Base-by-base conservation (phyloP, 148 eudicot species). In the Vaccinium myrtillus region DNA sequence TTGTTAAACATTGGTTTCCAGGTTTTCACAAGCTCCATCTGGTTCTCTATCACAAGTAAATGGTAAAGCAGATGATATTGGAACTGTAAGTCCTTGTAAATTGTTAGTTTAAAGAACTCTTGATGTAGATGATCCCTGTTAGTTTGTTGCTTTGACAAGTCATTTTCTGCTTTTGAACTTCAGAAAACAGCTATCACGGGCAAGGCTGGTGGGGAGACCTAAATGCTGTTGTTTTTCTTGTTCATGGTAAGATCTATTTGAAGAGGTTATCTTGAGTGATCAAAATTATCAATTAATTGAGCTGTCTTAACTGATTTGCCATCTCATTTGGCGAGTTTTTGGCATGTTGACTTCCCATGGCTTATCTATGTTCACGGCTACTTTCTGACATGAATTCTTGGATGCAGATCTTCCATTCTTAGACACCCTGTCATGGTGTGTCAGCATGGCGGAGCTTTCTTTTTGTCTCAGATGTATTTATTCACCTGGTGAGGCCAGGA, bases 1-100 rank as follows among this genome's bases (percentile, higher is more conserved):
- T 0, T 82, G 19, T 36, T 63, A n/a, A 16, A 81, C n/a, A 30
- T 36, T 73, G 25, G 6, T 23, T 81, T 65, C 71, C 89, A 94
- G 98, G 92, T 94, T 94, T 85, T 87, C 94, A 49, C 86, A 91
- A 71, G 30, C 89, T 75, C 21, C 88, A 23, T 79, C 94, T 56
- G 76, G 81, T 54, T 76, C 90, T 74, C 81, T 59, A 80, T 19
- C 85, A 14, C 84, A 89, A 80, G 53, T 76, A n/a, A 93, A 90
- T 80, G 90, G 84, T 11, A 84, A 87, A 79, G 92, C 80, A 63
- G 86, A 88, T 43, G 74, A 88, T 75, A 84, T 87, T 84, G 90
- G 83, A 84, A 77, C 83, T 82, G 95, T 91, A 82, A 81, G 84
- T 83, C 80, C 67, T 73, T 46, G 10, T 80, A 5, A 43, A 46